Evolutionary conservation across 768 basidiomycete genomes (phyloP).

Genomic region (Phylloporus sp.): DNA sequence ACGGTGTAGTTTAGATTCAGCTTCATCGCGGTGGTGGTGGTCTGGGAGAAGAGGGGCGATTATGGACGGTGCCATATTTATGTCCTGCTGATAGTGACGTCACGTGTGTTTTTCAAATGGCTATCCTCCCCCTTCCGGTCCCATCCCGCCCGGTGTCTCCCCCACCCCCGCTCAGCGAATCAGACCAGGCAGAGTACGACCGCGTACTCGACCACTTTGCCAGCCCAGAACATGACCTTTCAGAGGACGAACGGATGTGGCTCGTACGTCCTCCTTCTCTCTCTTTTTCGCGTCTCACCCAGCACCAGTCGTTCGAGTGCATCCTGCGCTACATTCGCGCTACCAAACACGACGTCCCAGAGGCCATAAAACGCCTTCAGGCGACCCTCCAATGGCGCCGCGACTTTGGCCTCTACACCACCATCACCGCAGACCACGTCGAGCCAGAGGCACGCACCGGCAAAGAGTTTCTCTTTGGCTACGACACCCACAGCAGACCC

Average conservation of each 20-base stretch:
- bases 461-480: conserved; percentile 77
- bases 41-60: background rate
- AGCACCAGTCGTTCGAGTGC: conserved; percentile 58
- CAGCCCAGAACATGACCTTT: conserved; percentile 47
- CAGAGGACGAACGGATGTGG: conserved; percentile 75
- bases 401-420: conserved; percentile 69
- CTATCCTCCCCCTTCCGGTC: conserved; percentile 22
- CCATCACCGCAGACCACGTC: conserved; percentile 56
- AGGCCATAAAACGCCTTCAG: conserved; percentile 63
- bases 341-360: conserved; percentile 63
- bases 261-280: conserved; percentile 40
- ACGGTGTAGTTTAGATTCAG: conserved; percentile 25
- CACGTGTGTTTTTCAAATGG: background rate
- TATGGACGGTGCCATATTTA: background rate
- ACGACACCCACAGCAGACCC: conserved; percentile 62
- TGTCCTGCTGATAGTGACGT: background rate
- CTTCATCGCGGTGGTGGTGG: conserved; percentile 10
- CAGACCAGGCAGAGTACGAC: conserved; percentile 48
- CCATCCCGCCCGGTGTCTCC: conserved; percentile 29
- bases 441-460: conserved; percentile 82
- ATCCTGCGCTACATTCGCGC: conserved; percentile 76
- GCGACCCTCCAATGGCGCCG: conserved; percentile 75
- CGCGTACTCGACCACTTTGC: conserved; percentile 60
- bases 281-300: background rate
- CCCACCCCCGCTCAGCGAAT: conserved; percentile 37